These are phyloP conservation scores for Neofusicoccum laricinum DNA, from an alignment of 2,329 filamentous ascomycete genomes.

Conservation along the genomic window DNA sequence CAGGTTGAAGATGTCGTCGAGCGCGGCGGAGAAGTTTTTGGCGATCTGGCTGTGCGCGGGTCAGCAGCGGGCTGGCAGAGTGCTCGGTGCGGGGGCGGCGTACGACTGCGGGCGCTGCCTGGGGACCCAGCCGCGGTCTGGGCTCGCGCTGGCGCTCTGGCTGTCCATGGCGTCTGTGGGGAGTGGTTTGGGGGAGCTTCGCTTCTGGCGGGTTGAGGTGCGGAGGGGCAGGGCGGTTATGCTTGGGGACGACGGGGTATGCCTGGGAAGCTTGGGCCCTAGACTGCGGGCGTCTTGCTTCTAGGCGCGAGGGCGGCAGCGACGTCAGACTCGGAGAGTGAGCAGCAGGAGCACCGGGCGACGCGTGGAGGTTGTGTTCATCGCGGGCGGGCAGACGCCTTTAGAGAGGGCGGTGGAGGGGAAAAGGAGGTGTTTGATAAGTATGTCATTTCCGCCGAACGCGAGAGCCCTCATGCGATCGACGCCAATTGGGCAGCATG, in stretches of 20 bases:
- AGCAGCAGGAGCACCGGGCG: conserved; percentile 15
- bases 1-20: conserved; percentile 87
- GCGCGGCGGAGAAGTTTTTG: conserved; percentile 77
- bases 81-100: conserved; percentile 32
- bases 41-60: conserved; percentile 68
- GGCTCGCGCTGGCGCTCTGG: conserved; percentile 61
- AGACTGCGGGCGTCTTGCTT: background rate
- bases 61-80: conserved; percentile 11
- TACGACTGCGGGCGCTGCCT: conserved; percentile 81
- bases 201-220: conserved; percentile 16
- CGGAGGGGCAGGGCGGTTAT: conserved; percentile 8
- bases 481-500: conserved; percentile 4
- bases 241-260: background rate
- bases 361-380: conserved; percentile 11
- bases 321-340: conserved; percentile 7
- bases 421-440: conserved; percentile 27
- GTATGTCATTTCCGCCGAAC: conserved; percentile 14
- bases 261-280: conserved; percentile 11
- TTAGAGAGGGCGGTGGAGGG: conserved; percentile 15
- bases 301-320: background rate
- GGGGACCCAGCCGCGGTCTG: conserved; percentile 77
- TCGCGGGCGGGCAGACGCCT: conserved; percentile 7
- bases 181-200: conserved; percentile 14
- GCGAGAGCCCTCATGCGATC: conserved; percentile 15
- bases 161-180: conserved; percentile 27